Evolutionary conservation across 257 asterid species (phyloP), one percentile per base, ranked within the genome.

Genomic region (Eucommia ulmoides): DNA sequence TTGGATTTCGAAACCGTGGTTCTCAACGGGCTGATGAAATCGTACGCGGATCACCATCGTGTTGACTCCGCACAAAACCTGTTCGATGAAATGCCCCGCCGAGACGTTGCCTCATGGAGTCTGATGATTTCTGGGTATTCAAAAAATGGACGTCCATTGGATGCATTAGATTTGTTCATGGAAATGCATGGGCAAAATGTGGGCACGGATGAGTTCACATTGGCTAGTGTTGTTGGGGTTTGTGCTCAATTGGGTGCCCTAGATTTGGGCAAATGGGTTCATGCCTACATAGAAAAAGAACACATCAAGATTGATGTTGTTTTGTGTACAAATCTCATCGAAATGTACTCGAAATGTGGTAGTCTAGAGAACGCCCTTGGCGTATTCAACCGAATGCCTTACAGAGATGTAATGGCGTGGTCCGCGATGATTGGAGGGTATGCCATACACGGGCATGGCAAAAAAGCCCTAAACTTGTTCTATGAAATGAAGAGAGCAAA

Each of bases 341-440:
- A 79, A 45, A 79, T 79, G 89, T 79, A 72, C 20, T 73, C 78
- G 0, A 82, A 82, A 73, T 76, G 94, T 57, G 94, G 89, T 42
- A 72, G 71, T 22, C 58, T 79, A 4, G 80, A 76, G 45, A 38
- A 58, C 53, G 86, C 94, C 55, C 74, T 78, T 2, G 23, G 57
- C 26, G 71, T 82, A 1, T 82, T 82, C 57, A 44, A 82, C 54
- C 57, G 29, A 10, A 58, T 53, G 14, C 29, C 15, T 23, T 47
- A 58, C 11, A 76, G 67, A 63, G 94, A 82, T 50, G 72, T 76
- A 7, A 70, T 74, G 8, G 63, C 63, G 16, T 82, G 89, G 89
- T 74, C 80, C 62, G 75, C 86, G 16, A 82, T 82, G 89, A 70
- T 79, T 50, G 61, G 65, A 74, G 83, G 89, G 8, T 76, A 71